These are phyloP conservation scores for Paecilomyces fulvus DNA, from an alignment of 2,329 filamentous ascomycete species.

Conservation along the genomic window DNA sequence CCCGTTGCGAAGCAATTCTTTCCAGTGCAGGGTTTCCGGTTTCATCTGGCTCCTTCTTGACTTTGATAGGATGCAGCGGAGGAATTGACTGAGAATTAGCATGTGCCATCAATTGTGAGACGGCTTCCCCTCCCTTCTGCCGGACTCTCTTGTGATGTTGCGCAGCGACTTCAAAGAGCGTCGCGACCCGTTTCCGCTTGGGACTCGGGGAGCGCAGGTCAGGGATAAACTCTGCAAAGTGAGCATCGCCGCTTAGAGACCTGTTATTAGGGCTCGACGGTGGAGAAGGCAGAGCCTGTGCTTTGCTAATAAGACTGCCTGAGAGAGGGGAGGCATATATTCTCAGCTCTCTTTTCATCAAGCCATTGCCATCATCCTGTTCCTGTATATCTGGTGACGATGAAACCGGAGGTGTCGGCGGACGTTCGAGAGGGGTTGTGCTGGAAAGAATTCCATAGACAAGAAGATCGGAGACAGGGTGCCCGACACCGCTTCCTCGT, in stretches of 20 bases:
- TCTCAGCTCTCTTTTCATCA: slow-evolving; percentile 20
- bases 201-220: slow-evolving; percentile 32
- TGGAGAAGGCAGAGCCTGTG: slow-evolving; percentile 25
- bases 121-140: slow-evolving; percentile 30
- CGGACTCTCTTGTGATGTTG: slow-evolving; percentile 34
- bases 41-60: slow-evolving; percentile 30
- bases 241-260: slow-evolving; percentile 6
- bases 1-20: slow-evolving; percentile 18
- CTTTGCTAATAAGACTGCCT: slow-evolving; percentile 22
- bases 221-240: slow-evolving; percentile 28
- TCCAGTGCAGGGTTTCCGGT: slow-evolving; percentile 19
- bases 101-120: slow-evolving; percentile 32
- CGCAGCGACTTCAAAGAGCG: slow-evolving; percentile 32
- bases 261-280: slow-evolving; percentile 14
- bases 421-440: slow-evolving; percentile 17
- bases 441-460: slow-evolving; percentile 31
- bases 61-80: slow-evolving; percentile 21
- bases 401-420: slow-evolving; percentile 28
- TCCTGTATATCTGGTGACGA: slow-evolving; percentile 18
- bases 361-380: slow-evolving; percentile 4
- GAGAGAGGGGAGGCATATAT: slow-evolving; percentile 32
- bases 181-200: slow-evolving; percentile 36
- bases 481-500: slow-evolving; percentile 9
- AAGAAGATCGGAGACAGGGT: slow-evolving; percentile 26
- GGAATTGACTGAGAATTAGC: slow-evolving; percentile 20